These are phyloP conservation scores for Bruguiera hainesii DNA, from an alignment of 441 rosid genomes.

Conservation along the genomic window DNA sequence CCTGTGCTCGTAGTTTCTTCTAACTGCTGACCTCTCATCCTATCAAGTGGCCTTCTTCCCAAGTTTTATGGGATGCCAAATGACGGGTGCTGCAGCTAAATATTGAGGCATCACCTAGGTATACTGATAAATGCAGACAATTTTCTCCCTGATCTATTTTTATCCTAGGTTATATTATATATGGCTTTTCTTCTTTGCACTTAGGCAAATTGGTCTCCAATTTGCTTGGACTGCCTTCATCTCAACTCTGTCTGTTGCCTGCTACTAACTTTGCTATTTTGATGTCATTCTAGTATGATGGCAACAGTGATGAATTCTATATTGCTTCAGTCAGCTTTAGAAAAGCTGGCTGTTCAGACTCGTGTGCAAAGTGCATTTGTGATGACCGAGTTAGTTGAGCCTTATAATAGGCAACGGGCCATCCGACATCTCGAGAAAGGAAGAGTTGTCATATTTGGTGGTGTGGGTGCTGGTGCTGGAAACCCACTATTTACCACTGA, in stretches of 20 bases:
- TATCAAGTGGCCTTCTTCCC: too few species aligned
- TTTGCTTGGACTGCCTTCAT: neutral
- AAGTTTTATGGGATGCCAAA: neutral
- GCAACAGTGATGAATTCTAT: slow-evolving; percentile 92
- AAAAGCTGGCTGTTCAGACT: slow-evolving; percentile 70
- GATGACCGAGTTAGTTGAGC: slow-evolving; percentile 75
- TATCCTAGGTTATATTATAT: neutral
- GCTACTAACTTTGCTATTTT: neutral
- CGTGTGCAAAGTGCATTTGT: slow-evolving; percentile 76
- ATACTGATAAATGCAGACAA: neutral
- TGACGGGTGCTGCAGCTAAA: neutral
- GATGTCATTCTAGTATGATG: slow-evolving; percentile 62
- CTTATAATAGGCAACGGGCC: slow-evolving; percentile 76
- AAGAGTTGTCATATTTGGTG: slow-evolving; percentile 93
- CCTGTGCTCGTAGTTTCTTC: too few species aligned
- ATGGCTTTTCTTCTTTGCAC: neutral
- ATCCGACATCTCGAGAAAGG: slow-evolving; percentile 91
- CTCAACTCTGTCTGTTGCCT: neutral
- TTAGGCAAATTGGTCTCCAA: neutral
- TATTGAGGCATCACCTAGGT: neutral
- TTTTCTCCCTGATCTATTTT: neutral
- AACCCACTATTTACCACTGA: slow-evolving; percentile 90
- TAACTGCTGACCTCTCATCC: too few species aligned
- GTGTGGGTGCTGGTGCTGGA: slow-evolving; percentile 74
- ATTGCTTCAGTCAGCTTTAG: slow-evolving; percentile 84